These are phyloP conservation scores for Podospora conica DNA, from an alignment of 495 filamentous ascomycete species.

Conservation along the genomic window DNA sequence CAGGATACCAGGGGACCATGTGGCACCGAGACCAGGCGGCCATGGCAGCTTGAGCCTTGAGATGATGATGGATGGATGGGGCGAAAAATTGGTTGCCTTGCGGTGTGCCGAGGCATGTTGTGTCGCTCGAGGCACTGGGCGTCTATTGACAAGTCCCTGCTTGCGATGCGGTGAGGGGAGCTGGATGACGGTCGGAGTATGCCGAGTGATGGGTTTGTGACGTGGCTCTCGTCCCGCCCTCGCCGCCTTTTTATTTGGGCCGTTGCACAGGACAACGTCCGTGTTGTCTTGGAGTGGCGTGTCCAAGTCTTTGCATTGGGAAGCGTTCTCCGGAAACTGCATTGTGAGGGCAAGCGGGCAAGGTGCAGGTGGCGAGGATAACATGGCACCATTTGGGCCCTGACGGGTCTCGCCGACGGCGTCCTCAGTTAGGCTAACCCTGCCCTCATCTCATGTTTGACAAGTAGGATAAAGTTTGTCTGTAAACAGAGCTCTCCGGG, in stretches of 20 bases:
- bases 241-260: no score
- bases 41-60: neutral
- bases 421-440: neutral
- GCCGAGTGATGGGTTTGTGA: neutral
- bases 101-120: neutral
- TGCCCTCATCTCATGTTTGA: neutral
- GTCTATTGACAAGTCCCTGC: neutral
- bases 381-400: neutral
- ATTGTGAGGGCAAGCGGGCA: neutral
- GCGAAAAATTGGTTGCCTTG: neutral
- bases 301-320: neutral
- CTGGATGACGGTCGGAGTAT: neutral
- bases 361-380: neutral
- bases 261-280: neutral
- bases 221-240: neutral
- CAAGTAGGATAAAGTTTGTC: neutral
- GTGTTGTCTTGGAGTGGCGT: neutral
- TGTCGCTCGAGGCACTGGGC: neutral
- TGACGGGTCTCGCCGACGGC: neutral
- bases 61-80: neutral
- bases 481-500: neutral
- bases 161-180: neutral
- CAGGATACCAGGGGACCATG: neutral
- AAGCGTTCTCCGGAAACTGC: neutral
- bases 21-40: neutral